Evolutionary conservation across 78 protist species (phyloP).

Genomic region (Protostelium mycophagum): DNA sequence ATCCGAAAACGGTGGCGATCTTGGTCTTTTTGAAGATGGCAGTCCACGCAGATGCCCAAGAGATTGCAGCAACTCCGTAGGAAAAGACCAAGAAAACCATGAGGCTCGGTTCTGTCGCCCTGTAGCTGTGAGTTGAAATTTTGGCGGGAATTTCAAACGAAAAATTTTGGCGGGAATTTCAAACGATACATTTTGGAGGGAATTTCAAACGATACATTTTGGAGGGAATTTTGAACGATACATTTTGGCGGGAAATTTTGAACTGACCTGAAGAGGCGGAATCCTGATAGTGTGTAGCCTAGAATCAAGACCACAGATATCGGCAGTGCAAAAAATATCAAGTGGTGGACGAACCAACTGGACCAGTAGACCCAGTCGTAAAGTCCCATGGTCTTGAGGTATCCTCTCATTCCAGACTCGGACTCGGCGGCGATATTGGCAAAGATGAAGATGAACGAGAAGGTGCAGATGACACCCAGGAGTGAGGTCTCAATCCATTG

Average conservation of each 20-base stretch:
- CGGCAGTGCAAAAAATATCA: neutral
- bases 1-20: neutral
- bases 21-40: neutral
- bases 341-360: neutral
- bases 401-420: neutral
- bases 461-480: neutral
- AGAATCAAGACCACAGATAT: neutral
- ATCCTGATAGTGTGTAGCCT: neutral
- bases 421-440: neutral
- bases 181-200: neutral
- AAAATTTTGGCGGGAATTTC: neutral
- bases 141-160: neutral
- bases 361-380: neutral
- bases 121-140: neutral
- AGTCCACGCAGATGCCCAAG: neutral
- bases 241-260: neutral
- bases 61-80: neutral
- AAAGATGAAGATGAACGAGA: neutral
- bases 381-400: neutral
- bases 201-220: no score
- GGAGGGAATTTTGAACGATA: neutral
- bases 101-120: neutral
- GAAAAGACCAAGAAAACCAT: neutral
- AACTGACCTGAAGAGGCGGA: neutral
- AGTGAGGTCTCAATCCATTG: neutral